Base-by-base conservation (phyloP, 1,284 basidiomycete genomes). In the Amylostereum chailletii region DNA sequence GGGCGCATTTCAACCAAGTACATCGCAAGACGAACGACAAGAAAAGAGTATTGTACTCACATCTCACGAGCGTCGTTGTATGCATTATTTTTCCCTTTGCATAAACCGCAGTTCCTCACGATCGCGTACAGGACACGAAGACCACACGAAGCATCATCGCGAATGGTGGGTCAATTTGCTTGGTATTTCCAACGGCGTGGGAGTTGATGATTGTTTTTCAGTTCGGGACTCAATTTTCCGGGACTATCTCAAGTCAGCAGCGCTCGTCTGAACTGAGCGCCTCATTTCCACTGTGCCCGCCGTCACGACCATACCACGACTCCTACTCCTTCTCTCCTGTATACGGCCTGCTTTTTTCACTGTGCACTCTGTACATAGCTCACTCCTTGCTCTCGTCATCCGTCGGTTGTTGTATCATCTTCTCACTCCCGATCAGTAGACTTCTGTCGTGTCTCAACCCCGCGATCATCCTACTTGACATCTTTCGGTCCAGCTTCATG, bases 1-100 rank as follows among this genome's bases (percentile, higher is more conserved):
- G 83, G 5, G 83, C 86, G 26, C 88, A 90, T 57, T 90, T 90
- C 66, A 68, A 86, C 47, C 86, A 90, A 60, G 86, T 87, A 7
- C 86, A 90, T 62, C 72, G 83, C 55, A 75, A 76, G 55, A 89
- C 85, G 53, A 89, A 89, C 57, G 83, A 87, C 60, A 85, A 81
- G 59, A 76, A 81, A 46, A 77, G 86, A 43, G 86, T 87, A 19
- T 66, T 90, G 3, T 90, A 88, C 59, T 85, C 84, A 10, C 86
- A 89, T 62, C 72, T 88, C 57, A 89, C 86, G 5, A 88, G 79
- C 57, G 86, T 86, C 33, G 85, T 87, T 51, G 84, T 87, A 64
- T 50, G 81, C 73, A n/a, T 53, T 48, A 31, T 33, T 26, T 8
- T 29, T 45, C 37, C 19, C 37, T 32, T n/a, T 32, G 39, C 33